phyloP scores from a whole-genome alignment of 140 eudicot species.

The Erigeron philadelphicus region DNA sequence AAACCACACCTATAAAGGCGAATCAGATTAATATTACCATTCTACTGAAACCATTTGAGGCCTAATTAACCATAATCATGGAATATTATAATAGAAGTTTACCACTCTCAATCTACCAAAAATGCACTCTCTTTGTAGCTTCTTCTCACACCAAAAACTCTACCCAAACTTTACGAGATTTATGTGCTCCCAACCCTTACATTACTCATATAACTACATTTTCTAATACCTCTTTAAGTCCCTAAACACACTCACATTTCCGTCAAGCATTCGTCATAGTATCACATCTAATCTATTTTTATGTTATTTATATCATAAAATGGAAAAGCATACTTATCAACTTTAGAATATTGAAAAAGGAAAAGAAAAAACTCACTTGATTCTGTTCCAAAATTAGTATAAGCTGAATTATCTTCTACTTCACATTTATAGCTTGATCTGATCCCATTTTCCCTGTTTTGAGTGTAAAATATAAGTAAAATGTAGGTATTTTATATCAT shows the following conservation, averaged over 20 bases:
- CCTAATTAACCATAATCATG: neutral
- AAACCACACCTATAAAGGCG: neutral
- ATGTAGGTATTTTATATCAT: too few relatives aligned
- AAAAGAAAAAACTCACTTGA: too few relatives aligned
- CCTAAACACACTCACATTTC: constrained; percentile 15
- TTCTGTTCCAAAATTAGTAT: too few relatives aligned
- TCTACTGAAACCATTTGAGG: neutral
- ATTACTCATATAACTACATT: constrained; percentile 32
- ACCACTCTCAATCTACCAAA: constrained; percentile 8
- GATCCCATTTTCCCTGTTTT: too few relatives aligned
- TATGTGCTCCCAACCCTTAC: constrained; percentile 38
- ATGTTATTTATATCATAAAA: too few relatives aligned
- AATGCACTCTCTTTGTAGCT: constrained; percentile 66
- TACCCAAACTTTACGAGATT: constrained; percentile 54
- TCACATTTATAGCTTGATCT: too few relatives aligned
- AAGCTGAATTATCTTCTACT: too few relatives aligned
- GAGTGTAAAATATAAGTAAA: too few relatives aligned
- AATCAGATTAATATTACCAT: neutral
- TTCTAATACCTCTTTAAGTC: constrained; percentile 19
- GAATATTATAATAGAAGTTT: constrained; percentile 21
- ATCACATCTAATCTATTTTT: too few relatives aligned
- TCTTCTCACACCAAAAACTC: constrained; percentile 52
- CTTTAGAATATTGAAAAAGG: too few relatives aligned
- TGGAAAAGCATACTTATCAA: too few relatives aligned
- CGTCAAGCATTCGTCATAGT: constrained; percentile 17